Conservation (phyloP, 2,329 filamentous ascomycete genomes). For the Rhinocladiella mackenziei region DNA sequence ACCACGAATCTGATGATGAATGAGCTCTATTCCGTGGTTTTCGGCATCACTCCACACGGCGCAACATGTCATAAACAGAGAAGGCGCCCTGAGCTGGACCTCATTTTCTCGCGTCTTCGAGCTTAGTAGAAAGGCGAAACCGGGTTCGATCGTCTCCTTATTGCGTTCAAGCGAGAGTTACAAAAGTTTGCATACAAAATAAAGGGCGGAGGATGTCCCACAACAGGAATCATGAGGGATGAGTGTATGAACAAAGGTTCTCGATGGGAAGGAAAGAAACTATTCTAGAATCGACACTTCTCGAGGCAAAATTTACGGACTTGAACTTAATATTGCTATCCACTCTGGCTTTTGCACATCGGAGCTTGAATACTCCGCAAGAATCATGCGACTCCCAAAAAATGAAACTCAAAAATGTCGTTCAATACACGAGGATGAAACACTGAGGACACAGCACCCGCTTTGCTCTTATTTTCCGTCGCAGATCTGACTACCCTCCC, state of each 20-base stretch:
- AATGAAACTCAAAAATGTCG: too few relatives aligned
- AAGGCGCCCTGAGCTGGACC: background rate
- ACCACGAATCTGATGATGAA: constrained; percentile 22
- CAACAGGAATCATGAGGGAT: constrained; percentile 7
- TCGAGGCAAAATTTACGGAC: too few relatives aligned
- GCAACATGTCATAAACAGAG: too few relatives aligned
- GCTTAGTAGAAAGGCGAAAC: too few relatives aligned
- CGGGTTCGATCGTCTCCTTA: too few relatives aligned
- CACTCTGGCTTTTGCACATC: too few relatives aligned
- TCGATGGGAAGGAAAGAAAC: background rate
- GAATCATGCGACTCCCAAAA: too few relatives aligned
- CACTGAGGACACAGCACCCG: background rate
- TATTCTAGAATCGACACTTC: constrained; percentile 18
- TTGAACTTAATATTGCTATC: too few relatives aligned
- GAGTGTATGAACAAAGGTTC: constrained; percentile 1
- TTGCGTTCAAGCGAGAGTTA: constrained; percentile 17
- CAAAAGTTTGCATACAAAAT: constrained; percentile 11
- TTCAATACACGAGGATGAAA: too few relatives aligned
- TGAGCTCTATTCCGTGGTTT: constrained; percentile 1
- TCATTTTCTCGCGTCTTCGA: background rate
- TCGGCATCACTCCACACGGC: background rate
- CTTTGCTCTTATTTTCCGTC: background rate
- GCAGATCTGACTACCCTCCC: too few relatives aligned
- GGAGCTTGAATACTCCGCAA: too few relatives aligned
- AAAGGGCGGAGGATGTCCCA: constrained; percentile 18